These are phyloP conservation scores for Daldinia loculata DNA, from an alignment of 495 filamentous ascomycete species.

Conservation along the genomic window DNA sequence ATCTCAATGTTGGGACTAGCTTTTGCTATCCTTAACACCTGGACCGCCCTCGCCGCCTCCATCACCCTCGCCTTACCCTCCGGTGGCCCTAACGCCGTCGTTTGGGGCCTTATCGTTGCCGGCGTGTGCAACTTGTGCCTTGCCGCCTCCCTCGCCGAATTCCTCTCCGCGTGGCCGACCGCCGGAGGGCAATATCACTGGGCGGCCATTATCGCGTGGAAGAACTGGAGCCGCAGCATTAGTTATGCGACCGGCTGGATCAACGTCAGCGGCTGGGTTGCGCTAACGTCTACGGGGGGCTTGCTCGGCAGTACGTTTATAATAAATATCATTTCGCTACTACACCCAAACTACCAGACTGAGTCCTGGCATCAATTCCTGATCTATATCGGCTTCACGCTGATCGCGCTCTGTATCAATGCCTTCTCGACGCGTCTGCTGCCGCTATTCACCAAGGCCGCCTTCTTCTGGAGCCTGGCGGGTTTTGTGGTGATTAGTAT, in stretches of 20 bases:
- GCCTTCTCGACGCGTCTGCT: conserved; percentile 68
- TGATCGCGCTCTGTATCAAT: conserved; percentile 72
- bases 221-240: conserved; percentile 67
- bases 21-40: conserved; percentile 68
- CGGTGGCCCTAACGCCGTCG: conserved; percentile 62
- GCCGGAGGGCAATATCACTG: conserved; percentile 77
- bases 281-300: conserved; percentile 46
- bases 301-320: conserved; percentile 48
- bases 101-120: conserved; percentile 73
- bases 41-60: conserved; percentile 65
- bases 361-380: conserved; percentile 78
- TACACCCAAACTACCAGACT: conserved; percentile 55
- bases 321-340: conserved; percentile 45
- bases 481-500: conserved; percentile 76
- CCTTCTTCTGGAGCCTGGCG: conserved; percentile 71
- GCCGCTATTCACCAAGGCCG: conserved; percentile 69
- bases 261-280: conserved; percentile 77
- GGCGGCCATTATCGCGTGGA: conserved; percentile 71
- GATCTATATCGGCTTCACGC: conserved; percentile 73
- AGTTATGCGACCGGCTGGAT: conserved; percentile 81
- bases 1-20: conserved; percentile 68
- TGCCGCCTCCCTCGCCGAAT: conserved; percentile 75
- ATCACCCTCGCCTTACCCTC: conserved; percentile 62
- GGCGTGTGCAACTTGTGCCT: conserved; percentile 78
- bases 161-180: conserved; percentile 77